Evolutionary conservation across 768 basidiomycete species (phyloP).

Genomic region (Mycena epipterygia): DNA sequence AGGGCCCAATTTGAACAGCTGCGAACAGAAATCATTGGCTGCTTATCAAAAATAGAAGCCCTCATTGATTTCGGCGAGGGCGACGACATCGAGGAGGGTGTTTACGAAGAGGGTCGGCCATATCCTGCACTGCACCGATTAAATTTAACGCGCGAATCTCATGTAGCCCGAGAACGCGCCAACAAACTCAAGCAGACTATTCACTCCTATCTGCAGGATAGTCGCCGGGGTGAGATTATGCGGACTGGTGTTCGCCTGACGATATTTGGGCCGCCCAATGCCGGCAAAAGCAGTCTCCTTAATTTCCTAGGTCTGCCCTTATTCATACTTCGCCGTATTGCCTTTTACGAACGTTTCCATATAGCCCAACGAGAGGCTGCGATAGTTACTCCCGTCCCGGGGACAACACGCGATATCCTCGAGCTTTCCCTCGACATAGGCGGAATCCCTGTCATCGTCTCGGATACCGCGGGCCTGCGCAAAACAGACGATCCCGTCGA

Average conservation of each 20-base stretch:
- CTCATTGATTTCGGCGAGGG: conserved; percentile 95
- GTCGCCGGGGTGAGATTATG: conserved; percentile 85
- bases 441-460: conserved; percentile 83
- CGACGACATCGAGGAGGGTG: conserved; percentile 89
- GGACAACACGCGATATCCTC: conserved; percentile 91
- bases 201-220: conserved; percentile 71
- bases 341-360: conserved; percentile 2
- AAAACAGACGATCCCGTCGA: conserved; percentile 80
- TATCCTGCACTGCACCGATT: background rate
- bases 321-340: background rate
- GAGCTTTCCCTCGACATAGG: conserved; percentile 91
- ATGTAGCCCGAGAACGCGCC: conserved; percentile 68
- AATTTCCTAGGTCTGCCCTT: conserved; percentile 79
- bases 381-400: conserved; percentile 89
- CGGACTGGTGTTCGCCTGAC: conserved; percentile 86
- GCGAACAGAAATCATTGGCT: conserved; percentile 75
- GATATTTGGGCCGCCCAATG: conserved; percentile 94
- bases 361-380: conserved; percentile 89
- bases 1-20: conserved; percentile 73
- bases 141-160: background rate
- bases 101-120: conserved; percentile 75
- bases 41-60: conserved; percentile 86
- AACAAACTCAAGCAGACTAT: conserved; percentile 65
- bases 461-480: conserved; percentile 91
- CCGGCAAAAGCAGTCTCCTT: conserved; percentile 91